Percentiles rank a stretch among this genome's conserved stretches.
Evolutionary conservation across 805 yeast genomes (phyloP).

Genomic region (Pichia thaimueangensis): DNA sequence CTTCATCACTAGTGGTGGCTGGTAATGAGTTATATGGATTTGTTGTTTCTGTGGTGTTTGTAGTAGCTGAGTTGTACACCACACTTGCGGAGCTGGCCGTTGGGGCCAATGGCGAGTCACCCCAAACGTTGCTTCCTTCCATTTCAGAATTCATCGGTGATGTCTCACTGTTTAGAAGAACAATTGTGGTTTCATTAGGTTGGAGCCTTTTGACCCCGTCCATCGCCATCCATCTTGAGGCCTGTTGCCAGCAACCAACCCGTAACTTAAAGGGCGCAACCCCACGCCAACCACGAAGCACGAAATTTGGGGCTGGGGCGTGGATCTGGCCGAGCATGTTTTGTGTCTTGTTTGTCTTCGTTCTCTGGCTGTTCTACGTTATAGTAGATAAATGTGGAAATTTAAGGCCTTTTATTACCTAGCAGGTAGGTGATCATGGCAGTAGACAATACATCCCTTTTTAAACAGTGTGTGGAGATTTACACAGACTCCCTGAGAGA

Average conservation of each 20-base stretch:
- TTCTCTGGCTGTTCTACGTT: too few relatives aligned
- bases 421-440: neutral
- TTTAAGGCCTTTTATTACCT: too few relatives aligned
- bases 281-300: too few relatives aligned
- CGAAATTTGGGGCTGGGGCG: too few relatives aligned
- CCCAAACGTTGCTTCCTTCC: slow-evolving; percentile 38
- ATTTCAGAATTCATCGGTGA: slow-evolving; percentile 4
- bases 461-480: slow-evolving; percentile 7
- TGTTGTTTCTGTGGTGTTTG: neutral
- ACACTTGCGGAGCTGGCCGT: neutral
- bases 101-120: slow-evolving; percentile 38
- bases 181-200: neutral
- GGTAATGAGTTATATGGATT: neutral
- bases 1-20: neutral
- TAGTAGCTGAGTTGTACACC: neutral
- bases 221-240: too few relatives aligned
- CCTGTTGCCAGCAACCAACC: too few relatives aligned
- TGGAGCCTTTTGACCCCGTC: too few relatives aligned
- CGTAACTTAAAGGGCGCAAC: too few relatives aligned
- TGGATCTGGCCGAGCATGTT: too few relatives aligned
- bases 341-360: too few relatives aligned
- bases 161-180: neutral
- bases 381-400: too few relatives aligned
- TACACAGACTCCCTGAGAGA: neutral
- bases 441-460: slow-evolving; percentile 2